Evolutionary conservation across 1,284 basidiomycete species (phyloP).

Genomic region (Cryptococcus sp.): DNA sequence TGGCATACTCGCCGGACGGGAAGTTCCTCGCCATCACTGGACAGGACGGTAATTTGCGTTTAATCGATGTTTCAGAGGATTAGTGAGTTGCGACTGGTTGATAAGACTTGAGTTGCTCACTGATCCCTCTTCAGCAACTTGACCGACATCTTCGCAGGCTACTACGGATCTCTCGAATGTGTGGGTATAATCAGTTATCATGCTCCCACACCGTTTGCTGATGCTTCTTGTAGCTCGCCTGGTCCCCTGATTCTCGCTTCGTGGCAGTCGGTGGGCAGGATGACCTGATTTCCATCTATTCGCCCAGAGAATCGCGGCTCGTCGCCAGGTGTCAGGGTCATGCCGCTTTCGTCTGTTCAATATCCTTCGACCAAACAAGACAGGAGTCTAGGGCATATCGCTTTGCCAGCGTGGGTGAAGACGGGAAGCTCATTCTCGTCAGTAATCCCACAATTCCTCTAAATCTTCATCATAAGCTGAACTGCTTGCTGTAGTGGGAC

Average conservation of each 20-base stretch:
- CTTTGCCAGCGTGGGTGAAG: conserved; percentile 90
- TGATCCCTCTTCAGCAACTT: conserved; percentile 58
- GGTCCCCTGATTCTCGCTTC: conserved; percentile 94
- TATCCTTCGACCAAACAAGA: conserved; percentile 81
- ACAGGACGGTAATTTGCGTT: conserved; percentile 82
- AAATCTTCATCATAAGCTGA: neutral
- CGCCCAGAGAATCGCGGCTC: conserved; percentile 85
- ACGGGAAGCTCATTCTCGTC: conserved; percentile 86
- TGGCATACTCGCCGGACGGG: conserved; percentile 86
- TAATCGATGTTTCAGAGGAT: conserved; percentile 81
- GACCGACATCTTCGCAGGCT: conserved; percentile 85
- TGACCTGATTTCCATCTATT: conserved; percentile 89
- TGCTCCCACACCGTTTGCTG: neutral
- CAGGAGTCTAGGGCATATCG: conserved; percentile 85
- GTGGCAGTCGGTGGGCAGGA: conserved; percentile 91
- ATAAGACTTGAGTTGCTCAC: neutral
- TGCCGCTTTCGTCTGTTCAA: conserved; percentile 83
- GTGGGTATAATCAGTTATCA: conserved; percentile 19
- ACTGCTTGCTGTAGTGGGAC: conserved; percentile 67
- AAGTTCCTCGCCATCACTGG: conserved; percentile 81
- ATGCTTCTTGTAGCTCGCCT: conserved; percentile 61
- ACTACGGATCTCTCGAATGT: conserved; percentile 86
- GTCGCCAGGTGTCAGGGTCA: conserved; percentile 98
- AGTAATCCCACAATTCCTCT: conserved; percentile 30
- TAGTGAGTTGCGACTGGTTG: conserved; percentile 59